These are phyloP conservation scores for Dillenia turbinata DNA, from an alignment of 164 flowering plant species.

Conservation along the genomic window DNA sequence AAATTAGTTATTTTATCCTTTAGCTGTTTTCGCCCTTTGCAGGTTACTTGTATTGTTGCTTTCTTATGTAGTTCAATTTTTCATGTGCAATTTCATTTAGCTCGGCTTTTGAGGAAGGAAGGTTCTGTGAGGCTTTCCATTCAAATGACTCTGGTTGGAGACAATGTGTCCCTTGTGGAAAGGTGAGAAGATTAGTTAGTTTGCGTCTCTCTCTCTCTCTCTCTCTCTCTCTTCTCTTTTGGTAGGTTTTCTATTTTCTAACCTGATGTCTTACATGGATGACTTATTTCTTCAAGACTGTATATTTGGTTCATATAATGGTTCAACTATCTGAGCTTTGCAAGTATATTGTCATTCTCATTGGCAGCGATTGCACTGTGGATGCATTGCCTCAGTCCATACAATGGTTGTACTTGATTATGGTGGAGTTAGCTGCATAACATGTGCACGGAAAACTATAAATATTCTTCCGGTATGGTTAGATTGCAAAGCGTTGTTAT, in stretches of 20 bases:
- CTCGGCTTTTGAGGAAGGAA: slow-evolving; percentile 61
- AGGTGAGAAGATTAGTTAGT: slow-evolving; percentile 41
- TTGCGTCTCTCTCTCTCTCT: background rate
- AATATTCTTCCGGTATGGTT: background rate
- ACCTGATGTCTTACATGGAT: background rate
- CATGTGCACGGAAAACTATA: slow-evolving; percentile 64
- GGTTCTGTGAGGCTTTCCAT: slow-evolving; percentile 75
- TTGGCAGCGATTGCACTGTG: slow-evolving; percentile 87
- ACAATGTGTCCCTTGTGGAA: slow-evolving; percentile 78
- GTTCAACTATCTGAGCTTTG: background rate
- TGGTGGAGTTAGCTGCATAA: slow-evolving; percentile 81
- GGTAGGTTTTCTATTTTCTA: slow-evolving; percentile 1
- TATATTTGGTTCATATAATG: background rate
- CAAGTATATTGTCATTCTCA: slow-evolving; percentile 3
- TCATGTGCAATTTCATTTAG: slow-evolving; percentile 24
- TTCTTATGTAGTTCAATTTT: too few relatives aligned
- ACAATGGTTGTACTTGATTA: slow-evolving; percentile 62
- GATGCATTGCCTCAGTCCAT: slow-evolving; percentile 77
- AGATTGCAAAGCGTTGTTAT: too few relatives aligned
- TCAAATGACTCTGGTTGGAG: slow-evolving; percentile 83
- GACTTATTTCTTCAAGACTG: background rate
- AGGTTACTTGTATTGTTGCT: background rate
- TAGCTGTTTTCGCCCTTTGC: background rate
- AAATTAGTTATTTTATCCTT: too few relatives aligned
- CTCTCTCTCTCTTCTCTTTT: background rate